Conservation (phyloP, 2,329 filamentous ascomycete species). For the Uncinocarpus reesii region DNA sequence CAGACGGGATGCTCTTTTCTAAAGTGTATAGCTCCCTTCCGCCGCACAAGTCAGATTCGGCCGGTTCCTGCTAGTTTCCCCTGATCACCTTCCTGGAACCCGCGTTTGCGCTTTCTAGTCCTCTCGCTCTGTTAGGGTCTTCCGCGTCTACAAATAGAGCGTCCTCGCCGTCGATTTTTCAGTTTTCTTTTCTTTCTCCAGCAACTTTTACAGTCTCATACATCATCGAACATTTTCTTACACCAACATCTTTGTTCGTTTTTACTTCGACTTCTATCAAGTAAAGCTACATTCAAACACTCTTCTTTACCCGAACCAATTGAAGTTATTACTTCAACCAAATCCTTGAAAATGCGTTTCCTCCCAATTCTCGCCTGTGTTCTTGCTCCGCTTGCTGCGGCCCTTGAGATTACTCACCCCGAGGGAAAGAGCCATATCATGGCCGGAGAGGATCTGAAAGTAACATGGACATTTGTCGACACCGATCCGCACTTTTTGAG, state of each 20-base stretch:
- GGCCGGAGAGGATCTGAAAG: constrained; percentile 28
- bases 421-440: constrained; percentile 29
- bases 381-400: constrained; percentile 18
- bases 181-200: not conserved
- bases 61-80: not conserved
- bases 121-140: not conserved
- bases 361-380: constrained; percentile 14
- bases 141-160: constrained; percentile 1
- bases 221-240: not conserved
- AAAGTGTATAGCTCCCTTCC: no score
- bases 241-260: not conserved
- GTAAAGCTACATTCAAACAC: not conserved
- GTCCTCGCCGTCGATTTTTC: not conserved
- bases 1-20: no score
- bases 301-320: not conserved
- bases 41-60: not conserved
- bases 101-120: not conserved
- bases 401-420: constrained; percentile 24
- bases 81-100: not conserved
- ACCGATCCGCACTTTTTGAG: constrained; percentile 34
- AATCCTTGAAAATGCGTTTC: constrained; percentile 12
- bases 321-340: not conserved
- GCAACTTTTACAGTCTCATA: constrained; percentile 9
- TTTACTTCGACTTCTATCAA: not conserved
- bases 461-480: constrained; percentile 34